phyloP scores from a whole-genome alignment of 805 yeast species.

The Candida sithepensis region DNA sequence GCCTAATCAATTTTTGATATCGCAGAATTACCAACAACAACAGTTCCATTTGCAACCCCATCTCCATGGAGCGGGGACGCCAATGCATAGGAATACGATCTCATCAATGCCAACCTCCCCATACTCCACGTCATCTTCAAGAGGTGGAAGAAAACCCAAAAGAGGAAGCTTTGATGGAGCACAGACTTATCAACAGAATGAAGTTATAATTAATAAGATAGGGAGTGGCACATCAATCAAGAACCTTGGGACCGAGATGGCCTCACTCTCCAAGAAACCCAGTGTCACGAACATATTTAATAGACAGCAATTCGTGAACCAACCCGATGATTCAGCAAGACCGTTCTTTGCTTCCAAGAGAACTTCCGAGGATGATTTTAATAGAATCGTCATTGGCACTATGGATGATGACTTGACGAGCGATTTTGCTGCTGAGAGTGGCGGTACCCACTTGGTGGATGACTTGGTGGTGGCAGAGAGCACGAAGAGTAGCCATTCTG shows the following conservation, averaged over 20 bases:
- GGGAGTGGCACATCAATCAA: background rate
- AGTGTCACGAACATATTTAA: background rate
- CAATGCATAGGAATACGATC: constrained; percentile 1
- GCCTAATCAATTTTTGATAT: background rate
- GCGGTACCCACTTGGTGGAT: background rate
- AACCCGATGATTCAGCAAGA: background rate
- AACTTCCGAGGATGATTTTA: background rate
- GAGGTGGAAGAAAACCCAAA: background rate
- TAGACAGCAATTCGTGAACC: background rate
- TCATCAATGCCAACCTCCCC: constrained; percentile 16
- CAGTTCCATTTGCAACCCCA: background rate
- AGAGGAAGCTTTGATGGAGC: constrained; percentile 1
- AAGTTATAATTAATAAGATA: background rate
- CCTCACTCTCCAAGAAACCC: background rate
- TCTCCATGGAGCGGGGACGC: background rate
- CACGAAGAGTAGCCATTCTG: background rate
- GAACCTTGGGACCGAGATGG: background rate
- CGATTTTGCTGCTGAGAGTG: background rate
- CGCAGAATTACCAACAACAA: background rate
- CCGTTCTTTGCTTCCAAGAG: background rate
- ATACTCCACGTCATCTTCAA: background rate
- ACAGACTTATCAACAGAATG: background rate
- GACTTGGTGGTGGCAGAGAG: background rate
- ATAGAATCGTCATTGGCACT: constrained; percentile 1
- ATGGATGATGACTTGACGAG: constrained; percentile 3